A percentile compares a stretch with the other conserved stretches of the same genome.
Conservation (phyloP, 305 asterid genomes). For the Euphrasia arctica region DNA sequence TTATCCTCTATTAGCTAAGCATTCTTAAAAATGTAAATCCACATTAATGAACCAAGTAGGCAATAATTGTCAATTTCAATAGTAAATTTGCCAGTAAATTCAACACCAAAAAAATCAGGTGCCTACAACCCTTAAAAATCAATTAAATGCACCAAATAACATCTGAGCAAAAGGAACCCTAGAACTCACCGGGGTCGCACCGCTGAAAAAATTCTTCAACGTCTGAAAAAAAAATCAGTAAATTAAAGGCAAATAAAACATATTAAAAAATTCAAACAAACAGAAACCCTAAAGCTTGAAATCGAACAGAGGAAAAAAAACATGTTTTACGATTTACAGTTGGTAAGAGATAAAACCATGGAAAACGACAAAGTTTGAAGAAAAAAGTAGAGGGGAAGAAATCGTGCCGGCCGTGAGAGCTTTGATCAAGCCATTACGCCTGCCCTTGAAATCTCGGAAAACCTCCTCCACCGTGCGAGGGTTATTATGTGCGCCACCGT, state of each 20-base stretch:
- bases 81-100: slow-evolving; percentile 4
- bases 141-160: neutral
- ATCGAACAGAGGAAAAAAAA: neutral
- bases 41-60: slow-evolving; percentile 6
- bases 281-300: slow-evolving; percentile 34
- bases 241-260: slow-evolving; percentile 18
- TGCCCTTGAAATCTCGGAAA: slow-evolving; percentile 49
- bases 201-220: slow-evolving; percentile 45
- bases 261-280: slow-evolving; percentile 1
- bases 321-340: neutral
- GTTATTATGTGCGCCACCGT: slow-evolving; percentile 37
- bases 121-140: too few relatives aligned
- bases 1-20: too few relatives aligned
- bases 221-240: slow-evolving; percentile 35
- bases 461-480: slow-evolving; percentile 55
- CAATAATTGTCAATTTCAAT: neutral
- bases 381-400: neutral
- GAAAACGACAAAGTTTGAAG: slow-evolving; percentile 19
- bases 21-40: slow-evolving; percentile 4
- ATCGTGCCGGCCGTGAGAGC: slow-evolving; percentile 51
- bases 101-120: neutral
- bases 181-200: slow-evolving; percentile 58
- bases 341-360: slow-evolving; percentile 10
- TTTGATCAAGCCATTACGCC: slow-evolving; percentile 52
- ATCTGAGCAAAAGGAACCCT: slow-evolving; percentile 14